Conservation (phyloP, 2,329 filamentous ascomycete genomes). For the Lasiodiplodia gonubiensis region DNA sequence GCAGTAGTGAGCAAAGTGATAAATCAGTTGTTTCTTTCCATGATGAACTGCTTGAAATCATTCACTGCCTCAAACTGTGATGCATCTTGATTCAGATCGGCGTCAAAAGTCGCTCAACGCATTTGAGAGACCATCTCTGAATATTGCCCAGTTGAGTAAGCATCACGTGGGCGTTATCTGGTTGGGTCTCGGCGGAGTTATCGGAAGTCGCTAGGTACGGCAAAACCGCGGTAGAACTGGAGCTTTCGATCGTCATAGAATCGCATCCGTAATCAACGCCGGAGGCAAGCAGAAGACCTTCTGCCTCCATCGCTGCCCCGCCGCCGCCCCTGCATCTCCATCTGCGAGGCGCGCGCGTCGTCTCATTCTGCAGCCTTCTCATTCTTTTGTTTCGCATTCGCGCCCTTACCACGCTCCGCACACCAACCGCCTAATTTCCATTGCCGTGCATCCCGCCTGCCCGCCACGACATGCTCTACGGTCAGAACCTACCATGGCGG, state of each 20-base stretch:
- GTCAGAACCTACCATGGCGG: constrained; percentile 70
- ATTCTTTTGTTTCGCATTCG: neutral
- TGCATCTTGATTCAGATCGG: too few species aligned
- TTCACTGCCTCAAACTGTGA: too few species aligned
- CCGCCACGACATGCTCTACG: constrained; percentile 61
- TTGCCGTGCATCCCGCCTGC: constrained; percentile 9
- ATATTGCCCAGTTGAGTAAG: neutral
- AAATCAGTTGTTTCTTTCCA: too few species aligned
- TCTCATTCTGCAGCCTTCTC: neutral
- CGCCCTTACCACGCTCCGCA: neutral
- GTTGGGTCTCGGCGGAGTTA: constrained; percentile 8
- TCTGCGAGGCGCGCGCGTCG: constrained; percentile 18
- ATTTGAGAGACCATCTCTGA: neutral
- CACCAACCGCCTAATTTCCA: neutral
- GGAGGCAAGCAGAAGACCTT: constrained; percentile 12
- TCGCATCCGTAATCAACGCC: constrained; percentile 21
- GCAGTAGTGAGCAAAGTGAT: too few species aligned
- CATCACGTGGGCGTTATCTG: neutral
- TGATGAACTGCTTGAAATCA: too few species aligned
- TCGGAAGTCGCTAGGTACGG: constrained; percentile 13
- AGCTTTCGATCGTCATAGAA: constrained; percentile 26
- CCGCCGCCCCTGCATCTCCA: constrained; percentile 17
- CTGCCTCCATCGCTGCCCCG: constrained; percentile 12
- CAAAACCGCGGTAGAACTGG: neutral
- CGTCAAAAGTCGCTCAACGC: too few species aligned